These are phyloP conservation scores for Eucalyptus cladocalyx DNA, from an alignment of 345 rosid genomes.

Conservation along the genomic window DNA sequence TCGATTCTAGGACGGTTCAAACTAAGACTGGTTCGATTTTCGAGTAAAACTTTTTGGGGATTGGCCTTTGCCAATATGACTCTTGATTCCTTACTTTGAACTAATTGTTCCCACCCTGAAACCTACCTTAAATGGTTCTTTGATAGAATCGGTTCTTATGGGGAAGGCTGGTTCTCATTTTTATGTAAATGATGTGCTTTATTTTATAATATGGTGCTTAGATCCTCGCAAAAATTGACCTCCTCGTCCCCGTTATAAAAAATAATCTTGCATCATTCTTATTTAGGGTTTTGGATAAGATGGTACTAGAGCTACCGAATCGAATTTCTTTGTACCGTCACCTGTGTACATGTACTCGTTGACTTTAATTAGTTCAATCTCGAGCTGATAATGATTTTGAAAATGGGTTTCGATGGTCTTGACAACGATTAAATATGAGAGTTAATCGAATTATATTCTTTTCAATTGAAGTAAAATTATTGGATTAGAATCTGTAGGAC, in stretches of 20 bases:
- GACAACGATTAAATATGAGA: neutral
- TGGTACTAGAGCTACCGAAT: neutral
- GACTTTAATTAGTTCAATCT: too few relatives aligned
- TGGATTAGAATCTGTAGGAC: neutral
- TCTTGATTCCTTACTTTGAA: fast-evolving
- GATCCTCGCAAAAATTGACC: neutral
- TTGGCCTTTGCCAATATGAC: neutral
- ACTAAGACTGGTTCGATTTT: fast-evolving
- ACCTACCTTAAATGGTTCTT: too few relatives aligned
- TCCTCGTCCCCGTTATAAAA: fast-evolving
- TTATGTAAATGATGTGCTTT: too few relatives aligned
- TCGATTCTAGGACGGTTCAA: neutral
- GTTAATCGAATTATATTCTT: neutral
- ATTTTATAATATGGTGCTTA: neutral
- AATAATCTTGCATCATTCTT: neutral
- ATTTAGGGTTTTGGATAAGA: neutral
- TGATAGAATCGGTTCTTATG: neutral
- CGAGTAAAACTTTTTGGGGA: neutral
- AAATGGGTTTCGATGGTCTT: too few relatives aligned
- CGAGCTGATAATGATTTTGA: too few relatives aligned
- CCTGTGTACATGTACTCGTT: too few relatives aligned
- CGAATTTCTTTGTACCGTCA: neutral
- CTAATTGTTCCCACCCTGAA: too few relatives aligned
- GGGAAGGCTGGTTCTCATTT: neutral
- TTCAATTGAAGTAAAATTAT: neutral